Base-by-base conservation (phyloP, 1,284 basidiomycete genomes). In the Wallemia mellicola region DNA sequence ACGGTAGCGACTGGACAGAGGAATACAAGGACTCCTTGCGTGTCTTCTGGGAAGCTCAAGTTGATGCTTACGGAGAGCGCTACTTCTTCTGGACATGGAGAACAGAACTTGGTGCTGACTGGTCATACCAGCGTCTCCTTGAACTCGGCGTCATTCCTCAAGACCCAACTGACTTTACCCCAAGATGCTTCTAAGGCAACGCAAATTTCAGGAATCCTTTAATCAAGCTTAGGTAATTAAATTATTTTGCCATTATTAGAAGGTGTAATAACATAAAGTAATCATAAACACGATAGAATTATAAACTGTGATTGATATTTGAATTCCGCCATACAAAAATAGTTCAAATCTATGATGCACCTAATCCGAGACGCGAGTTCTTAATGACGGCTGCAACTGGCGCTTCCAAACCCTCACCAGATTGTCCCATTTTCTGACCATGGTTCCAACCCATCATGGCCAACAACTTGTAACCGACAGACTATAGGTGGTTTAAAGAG, bases 391-490 rank as follows among this genome's bases (percentile, higher is more conserved):
- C 82, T 0, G 75, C 77, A 57, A 85, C 66, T 7, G 82, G 82
- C 5, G 68, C 75, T n/a, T 79, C 77, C 57, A 84, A 67, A 0
- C 75, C 75, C 28, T 77, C 78, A 7, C 75, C 78, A 7, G 0
- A 25, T 11, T 75, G 67, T 1, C 82, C 82, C 64, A 84, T 83
- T 14, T 73, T 71, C 28, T 76, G 72, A 1, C 82, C 82, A 63
- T 83, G 80, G 9, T 75, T 66, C 82, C 82, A 84, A 27, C 83
- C 83, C 83, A 86, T 85, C 58, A 74, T 72, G 19, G 79, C 76
- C 62, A 86, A 66, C 77, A 87, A 76, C 68, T 71, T 76, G 71
- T 85, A 86, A 0, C 84, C 84, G 60, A 84, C 38, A n/a, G 38
- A 48, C 38, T 48, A n/a, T n/a, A n/a, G 22, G 38, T 11, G 5